These are phyloP conservation scores for Withania somnifera DNA, from an alignment of 305 asterid species.

Conservation along the genomic window DNA sequence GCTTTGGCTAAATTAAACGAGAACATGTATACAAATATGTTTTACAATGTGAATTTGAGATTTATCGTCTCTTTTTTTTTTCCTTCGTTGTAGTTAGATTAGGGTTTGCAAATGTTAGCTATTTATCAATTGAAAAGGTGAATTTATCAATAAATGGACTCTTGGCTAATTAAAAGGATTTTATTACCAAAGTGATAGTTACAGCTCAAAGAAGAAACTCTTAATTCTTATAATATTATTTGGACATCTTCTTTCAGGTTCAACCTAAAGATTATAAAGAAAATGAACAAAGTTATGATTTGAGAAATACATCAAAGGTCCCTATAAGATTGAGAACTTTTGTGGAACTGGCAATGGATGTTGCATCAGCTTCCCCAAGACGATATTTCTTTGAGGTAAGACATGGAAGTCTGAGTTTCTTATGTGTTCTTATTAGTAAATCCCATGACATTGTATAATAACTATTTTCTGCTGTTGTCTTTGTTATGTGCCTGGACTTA, in stretches of 20 bases:
- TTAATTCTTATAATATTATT: not conserved
- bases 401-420: slow-evolving; percentile 3
- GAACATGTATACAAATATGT: not conserved
- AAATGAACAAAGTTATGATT: slow-evolving; percentile 13
- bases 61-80: not conserved
- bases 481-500: not conserved
- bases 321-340: slow-evolving; percentile 67
- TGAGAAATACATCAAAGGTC: slow-evolving; percentile 12
- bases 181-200: not conserved
- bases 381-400: slow-evolving; percentile 90
- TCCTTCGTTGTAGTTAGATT: not conserved
- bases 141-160: not conserved
- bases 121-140: not conserved
- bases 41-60: not conserved
- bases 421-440: not conserved
- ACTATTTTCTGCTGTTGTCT: not conserved
- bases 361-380: slow-evolving; percentile 83
- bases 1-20: not conserved
- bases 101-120: not conserved
- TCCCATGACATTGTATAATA: not conserved
- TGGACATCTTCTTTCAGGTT: slow-evolving; percentile 34
- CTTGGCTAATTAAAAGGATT: not conserved
- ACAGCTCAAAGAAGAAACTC: not conserved
- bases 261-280: slow-evolving; percentile 29
- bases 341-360: slow-evolving; percentile 79